Base-by-base conservation (phyloP, 2,329 filamentous ascomycete genomes). In the Pseudogymnoascus sp. region DNA sequence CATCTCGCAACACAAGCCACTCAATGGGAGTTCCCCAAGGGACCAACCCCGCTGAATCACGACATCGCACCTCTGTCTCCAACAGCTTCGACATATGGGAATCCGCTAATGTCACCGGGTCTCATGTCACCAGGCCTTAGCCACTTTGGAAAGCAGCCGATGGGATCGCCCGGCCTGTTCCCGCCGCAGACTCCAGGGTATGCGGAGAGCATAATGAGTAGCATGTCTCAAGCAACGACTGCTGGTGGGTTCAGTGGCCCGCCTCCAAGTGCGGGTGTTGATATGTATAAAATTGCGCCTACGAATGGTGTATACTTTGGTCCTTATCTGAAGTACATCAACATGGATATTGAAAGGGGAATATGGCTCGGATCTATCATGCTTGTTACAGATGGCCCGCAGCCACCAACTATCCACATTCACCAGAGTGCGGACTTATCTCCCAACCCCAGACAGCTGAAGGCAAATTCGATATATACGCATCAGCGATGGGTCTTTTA, bases 271-370 rank as follows among this genome's bases (percentile, higher is more conserved):
- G 90, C 91, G 62, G 95, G 95, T 13, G 89, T 97, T 5, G 93
- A 97, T 67, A 86, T 96, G 80, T 99, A 96, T 80, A 95, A 95
- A 74, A 87, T 97, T 42, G 86, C 88, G 64, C 93, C 95, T 0
- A 96, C 92, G 0, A 99, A 99, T 69, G 92, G 92, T 4, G 95
- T 99, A 1, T 99, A 99, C 77, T 99, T 99, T 76, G 95, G 95
- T 0, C 95, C 95, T 0, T 97, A 97, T 73, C 79, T 99, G 59
- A 84, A 95, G 70, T 99, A 99, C 73, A 90, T 90, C 31, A 99
- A 99, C 71, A 97, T 99, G 92, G 91, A 99, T 68, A 76, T 97
- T 57, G 93, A 97, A 73, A 87, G 87, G 67, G 93, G 95, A 0
- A 73, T 91, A 10, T 99, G 95, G 95, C 80, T 93, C 17, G 95